phyloP scores from a whole-genome alignment of 1,139 yeast species.

The Suhomyces maxii region DNA sequence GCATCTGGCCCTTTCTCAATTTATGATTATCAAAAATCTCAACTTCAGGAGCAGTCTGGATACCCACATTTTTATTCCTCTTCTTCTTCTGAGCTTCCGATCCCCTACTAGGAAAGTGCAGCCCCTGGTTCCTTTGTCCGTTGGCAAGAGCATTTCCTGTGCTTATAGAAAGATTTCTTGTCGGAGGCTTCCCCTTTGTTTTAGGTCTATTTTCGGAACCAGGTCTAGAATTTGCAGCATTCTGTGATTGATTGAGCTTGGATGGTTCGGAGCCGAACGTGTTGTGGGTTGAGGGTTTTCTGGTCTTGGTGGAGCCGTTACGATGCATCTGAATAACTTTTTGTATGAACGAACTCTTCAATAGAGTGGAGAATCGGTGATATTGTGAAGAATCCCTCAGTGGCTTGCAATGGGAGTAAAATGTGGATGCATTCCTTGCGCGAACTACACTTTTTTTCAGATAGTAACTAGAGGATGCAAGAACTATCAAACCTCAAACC shows the following conservation, averaged over 20 bases:
- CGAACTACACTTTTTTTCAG: too few species aligned
- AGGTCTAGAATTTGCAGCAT: slow-evolving; percentile 1
- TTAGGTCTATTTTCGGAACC: not conserved
- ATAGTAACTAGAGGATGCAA: too few species aligned
- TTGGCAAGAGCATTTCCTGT: not conserved
- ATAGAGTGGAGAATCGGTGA: too few species aligned
- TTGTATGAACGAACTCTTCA: too few species aligned
- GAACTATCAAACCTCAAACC: too few species aligned
- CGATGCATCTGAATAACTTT: not conserved
- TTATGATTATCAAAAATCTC: not conserved
- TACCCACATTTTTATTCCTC: not conserved
- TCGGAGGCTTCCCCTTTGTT: not conserved
- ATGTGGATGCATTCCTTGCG: too few species aligned
- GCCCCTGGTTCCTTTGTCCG: not conserved
- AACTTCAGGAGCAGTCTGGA: not conserved
- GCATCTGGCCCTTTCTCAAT: too few species aligned
- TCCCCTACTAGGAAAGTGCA: too few species aligned
- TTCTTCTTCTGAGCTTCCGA: not conserved
- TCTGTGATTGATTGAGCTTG: not conserved
- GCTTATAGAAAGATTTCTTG: not conserved
- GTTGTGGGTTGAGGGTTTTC: not conserved
- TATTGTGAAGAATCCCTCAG: too few species aligned
- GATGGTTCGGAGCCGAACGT: not conserved
- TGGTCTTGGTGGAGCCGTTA: not conserved
- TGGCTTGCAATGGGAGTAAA: too few species aligned